Evolutionary conservation across 768 basidiomycete species (phyloP), one percentile per base, ranked within the genome.

Genomic region (Mycena leptocephala): DNA sequence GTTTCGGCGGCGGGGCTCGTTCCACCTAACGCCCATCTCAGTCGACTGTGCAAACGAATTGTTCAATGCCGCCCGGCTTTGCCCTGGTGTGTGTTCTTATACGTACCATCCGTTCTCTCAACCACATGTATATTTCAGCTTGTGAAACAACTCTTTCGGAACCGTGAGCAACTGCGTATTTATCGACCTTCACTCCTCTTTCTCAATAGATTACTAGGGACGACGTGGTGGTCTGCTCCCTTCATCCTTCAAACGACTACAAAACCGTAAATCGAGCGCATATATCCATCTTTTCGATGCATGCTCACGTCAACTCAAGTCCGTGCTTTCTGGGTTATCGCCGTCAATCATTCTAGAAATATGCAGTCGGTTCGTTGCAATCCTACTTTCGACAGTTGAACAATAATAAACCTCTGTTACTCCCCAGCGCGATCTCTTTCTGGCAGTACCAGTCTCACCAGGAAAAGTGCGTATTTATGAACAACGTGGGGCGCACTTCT

Each of bases 381-480:
- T 55, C 22, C 55, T 26, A 56, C 73, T 62, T 37, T 33, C 41
- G 16, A 59, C n/a, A 30, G 46, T 14, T 22, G 75, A 39, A 33
- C 48, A 59, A 37, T 37, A 66, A 35, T 24, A 18, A 62, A 4
- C 16, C n/a, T 30, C 30, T 71, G 63, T 62, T 55, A 28, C 18
- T 8, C 8, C 58, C 33, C 37, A 95, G 95, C 26, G 95, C 96
- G 5, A 90, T 96, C 72, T 95, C 95, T 5, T 97, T 97, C 83
- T 97, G 96, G 96, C 95, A 96, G 82, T 97, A 97, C 82, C 96
- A 97, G 80, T 90, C 93, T 64, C 94, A 95, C 76, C 96, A 97
- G 84, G 96, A 97, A 86, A 93, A 91, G 95, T 95, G 70, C 72
- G 85, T 79, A 28, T 26, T 8, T 72, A 33, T 33, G 32, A 43